These are phyloP conservation scores for Flueggea neowawraea DNA, from an alignment of 441 rosid species.

Conservation along the genomic window DNA sequence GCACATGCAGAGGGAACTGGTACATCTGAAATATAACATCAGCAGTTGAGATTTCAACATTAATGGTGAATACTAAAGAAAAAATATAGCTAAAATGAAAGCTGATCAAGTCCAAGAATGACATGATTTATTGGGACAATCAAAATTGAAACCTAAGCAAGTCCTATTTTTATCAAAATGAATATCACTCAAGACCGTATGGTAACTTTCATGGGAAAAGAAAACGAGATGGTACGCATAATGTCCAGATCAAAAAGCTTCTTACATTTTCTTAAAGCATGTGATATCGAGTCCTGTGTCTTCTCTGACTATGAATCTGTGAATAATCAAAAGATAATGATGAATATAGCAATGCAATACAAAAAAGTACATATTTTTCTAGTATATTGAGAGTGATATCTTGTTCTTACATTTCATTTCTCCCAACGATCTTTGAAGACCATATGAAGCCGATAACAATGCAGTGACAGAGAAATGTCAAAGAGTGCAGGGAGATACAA, in stretches of 20 bases:
- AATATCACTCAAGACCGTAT: no score
- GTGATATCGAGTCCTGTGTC: conserved; percentile 22
- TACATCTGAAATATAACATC: no score
- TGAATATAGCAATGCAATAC: not conserved
- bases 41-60: no score
- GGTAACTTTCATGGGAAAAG: not conserved
- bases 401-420: conserved; percentile 40
- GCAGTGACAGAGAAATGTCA: not conserved
- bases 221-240: not conserved
- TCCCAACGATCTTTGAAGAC: conserved; percentile 39
- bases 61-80: no score
- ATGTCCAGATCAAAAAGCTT: not conserved
- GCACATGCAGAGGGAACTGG: not conserved
- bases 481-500: not conserved
- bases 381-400: conserved; percentile 2
- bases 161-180: no score
- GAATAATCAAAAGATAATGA: conserved; percentile 12
- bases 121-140: no score
- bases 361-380: not conserved
- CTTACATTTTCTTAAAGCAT: conserved; percentile 44
- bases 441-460: conserved; percentile 56
- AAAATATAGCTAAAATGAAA: no score
- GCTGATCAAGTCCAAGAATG: no score
- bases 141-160: no score
- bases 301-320: conserved; percentile 36